These are phyloP conservation scores for Zymoseptoria brevis DNA, from an alignment of 2,329 filamentous ascomycete genomes.

Conservation along the genomic window DNA sequence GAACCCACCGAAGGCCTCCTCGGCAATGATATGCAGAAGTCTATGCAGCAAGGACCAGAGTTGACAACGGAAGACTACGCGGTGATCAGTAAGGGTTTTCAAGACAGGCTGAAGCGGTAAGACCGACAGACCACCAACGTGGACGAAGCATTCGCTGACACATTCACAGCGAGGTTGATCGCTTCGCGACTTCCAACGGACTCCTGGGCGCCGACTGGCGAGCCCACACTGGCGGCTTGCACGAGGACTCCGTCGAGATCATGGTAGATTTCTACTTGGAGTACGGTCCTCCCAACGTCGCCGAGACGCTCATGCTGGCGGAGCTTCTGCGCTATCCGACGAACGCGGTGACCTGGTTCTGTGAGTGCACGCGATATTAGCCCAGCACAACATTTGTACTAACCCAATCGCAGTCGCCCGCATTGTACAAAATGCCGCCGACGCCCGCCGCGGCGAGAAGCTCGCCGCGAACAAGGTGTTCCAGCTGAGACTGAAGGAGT, in stretches of 20 bases:
- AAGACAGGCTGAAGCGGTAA: slow-evolving; percentile 1
- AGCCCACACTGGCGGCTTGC: neutral
- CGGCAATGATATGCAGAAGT: neutral
- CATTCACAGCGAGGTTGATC: slow-evolving; percentile 4
- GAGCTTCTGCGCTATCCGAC: slow-evolving; percentile 2
- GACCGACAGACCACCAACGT: neutral
- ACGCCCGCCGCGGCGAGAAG: neutral
- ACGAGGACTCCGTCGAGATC: slow-evolving; percentile 6
- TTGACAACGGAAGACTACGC: slow-evolving; percentile 1
- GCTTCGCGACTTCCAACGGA: slow-evolving; percentile 1
- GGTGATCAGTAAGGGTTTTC: neutral
- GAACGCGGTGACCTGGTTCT: slow-evolving; percentile 8
- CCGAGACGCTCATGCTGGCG: slow-evolving; percentile 10
- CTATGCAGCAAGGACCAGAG: slow-evolving; percentile 1
- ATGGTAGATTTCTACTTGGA: slow-evolving; percentile 9
- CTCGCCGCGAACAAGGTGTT: neutral
- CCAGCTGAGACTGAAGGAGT: neutral
- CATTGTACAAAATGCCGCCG: neutral
- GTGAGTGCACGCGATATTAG: slow-evolving; percentile 7
- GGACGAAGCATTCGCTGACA: neutral
- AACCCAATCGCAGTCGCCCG: neutral
- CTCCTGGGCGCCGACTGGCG: neutral
- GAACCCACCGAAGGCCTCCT: neutral
- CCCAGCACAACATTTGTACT: neutral
- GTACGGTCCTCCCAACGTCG: slow-evolving; percentile 6